Evolutionary conservation across 345 rosid genomes (phyloP).

Genomic region (Brassica juncea): DNA sequence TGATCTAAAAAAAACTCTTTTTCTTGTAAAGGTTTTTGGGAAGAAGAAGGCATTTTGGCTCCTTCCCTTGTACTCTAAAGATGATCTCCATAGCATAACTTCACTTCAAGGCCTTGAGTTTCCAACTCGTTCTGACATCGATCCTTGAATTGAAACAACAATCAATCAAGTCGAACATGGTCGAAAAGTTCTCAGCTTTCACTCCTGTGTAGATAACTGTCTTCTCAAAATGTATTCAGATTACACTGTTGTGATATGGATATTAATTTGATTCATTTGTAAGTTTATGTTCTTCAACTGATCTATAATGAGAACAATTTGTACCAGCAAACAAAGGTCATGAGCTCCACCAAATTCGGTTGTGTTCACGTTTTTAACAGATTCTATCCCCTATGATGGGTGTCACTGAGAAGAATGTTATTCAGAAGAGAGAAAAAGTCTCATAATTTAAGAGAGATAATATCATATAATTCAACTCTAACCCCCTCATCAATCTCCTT

Average conservation of each 20-base stretch:
- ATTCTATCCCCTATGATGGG: too few relatives aligned
- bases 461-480: slow-evolving; percentile 1
- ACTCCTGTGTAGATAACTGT: slow-evolving; percentile 11
- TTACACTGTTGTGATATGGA: slow-evolving; percentile 17
- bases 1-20: not conserved
- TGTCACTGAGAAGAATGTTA: not conserved
- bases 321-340: too few relatives aligned
- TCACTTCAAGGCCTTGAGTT: slow-evolving; percentile 76
- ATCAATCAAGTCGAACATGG: not conserved
- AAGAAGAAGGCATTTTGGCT: slow-evolving; percentile 71
- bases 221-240: not conserved
- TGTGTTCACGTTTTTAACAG: too few relatives aligned
- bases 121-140: slow-evolving; percentile 59
- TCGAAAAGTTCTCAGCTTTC: not conserved
- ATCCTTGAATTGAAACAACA: slow-evolving; percentile 41
- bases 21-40: slow-evolving; percentile 75
- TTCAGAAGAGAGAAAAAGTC: not conserved
- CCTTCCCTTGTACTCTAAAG: slow-evolving; percentile 68
- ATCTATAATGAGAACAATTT: not conserved
- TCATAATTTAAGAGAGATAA: slow-evolving; percentile 14
- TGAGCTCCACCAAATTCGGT: too few relatives aligned
- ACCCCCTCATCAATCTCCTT: not conserved
- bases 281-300: not conserved
- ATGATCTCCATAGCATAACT: slow-evolving; percentile 62
- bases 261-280: slow-evolving; percentile 20